Evolutionary conservation across 2,329 filamentous ascomycete species (phyloP).

Genomic region (Keithomyces neogunnii): DNA sequence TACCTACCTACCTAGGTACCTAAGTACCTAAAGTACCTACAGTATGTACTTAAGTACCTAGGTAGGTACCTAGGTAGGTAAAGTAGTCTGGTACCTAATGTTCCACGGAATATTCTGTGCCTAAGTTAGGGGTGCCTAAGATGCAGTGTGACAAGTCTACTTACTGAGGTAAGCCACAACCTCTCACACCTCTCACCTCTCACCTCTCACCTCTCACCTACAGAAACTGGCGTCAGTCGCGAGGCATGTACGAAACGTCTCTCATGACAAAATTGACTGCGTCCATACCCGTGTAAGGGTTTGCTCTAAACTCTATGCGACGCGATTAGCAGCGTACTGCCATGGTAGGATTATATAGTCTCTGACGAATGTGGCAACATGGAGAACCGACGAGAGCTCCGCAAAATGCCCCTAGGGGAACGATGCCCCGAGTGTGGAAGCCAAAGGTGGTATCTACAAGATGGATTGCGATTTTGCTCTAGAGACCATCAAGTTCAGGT

Average conservation of each 20-base stretch:
- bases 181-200: no score
- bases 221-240: no score
- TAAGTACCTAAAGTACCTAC: background rate
- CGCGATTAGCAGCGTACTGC: background rate
- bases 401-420: constrained; percentile 44
- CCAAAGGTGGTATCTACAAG: constrained; percentile 62
- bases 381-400: constrained; percentile 34
- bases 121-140: no score
- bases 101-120: no score
- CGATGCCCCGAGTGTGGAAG: constrained; percentile 60
- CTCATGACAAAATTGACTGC: background rate
- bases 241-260: no score
- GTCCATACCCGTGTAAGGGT: background rate
- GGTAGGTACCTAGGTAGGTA: no score
- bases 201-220: no score
- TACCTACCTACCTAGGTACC: no score
- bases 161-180: no score
- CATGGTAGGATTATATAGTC: background rate
- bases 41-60: no score
- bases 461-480: constrained; percentile 70
- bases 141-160: no score
- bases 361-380: constrained; percentile 17
- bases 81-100: no score
- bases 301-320: background rate
- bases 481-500: constrained; percentile 76